Evolutionary conservation across 2,329 filamentous ascomycete species (phyloP), one percentile per base, ranked within the genome.

Genomic region (Cercospora sp.): DNA sequence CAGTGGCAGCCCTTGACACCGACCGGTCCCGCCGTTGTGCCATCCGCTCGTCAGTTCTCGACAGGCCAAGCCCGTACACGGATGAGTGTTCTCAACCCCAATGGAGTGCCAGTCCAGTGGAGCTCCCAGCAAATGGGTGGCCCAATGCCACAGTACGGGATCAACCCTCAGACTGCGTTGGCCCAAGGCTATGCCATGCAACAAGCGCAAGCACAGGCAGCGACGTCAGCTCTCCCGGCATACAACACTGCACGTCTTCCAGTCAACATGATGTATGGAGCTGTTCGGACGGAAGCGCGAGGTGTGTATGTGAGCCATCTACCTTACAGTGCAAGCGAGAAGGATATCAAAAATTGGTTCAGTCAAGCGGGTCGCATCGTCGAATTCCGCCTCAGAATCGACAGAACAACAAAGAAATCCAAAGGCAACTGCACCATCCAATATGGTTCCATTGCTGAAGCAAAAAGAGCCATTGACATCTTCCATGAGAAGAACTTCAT

Each of bases 351-450:
- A 53, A 63, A 42, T 1, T 61, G 71, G 53, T 78, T 78, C 71
- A 60, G 67, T 60, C 60, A 65, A 63, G 74, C 72, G 26, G 76
- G 76, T 20, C 53, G 69, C 8, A 71, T 78, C 55, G 67, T 70
- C 26, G 73, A 71, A 30, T 71, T 73, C 58, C 72, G 74, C 13
- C 42, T 75, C 26, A 73, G 69, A n/a, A 74, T 72, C 62, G 72
- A 76, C 39, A 20, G 66, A 2, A 18, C 66, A 12, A 74, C 71
- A 2, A 73, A 70, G 28, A 76, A 73, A 51, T 73, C 70, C 2
- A 77, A 76, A 64, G 76, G 75, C 23, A 72, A 74, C 62, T 71
- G 73, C 20, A 76, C 71, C 13, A 72, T 78, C 36, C 70, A 72
- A 33, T 78, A 72, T 59, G 64, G 67, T 20, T 70, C 68, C 23